Conservation (phyloP, 768 basidiomycete species). For the Hortiboletus flavorubellus region DNA sequence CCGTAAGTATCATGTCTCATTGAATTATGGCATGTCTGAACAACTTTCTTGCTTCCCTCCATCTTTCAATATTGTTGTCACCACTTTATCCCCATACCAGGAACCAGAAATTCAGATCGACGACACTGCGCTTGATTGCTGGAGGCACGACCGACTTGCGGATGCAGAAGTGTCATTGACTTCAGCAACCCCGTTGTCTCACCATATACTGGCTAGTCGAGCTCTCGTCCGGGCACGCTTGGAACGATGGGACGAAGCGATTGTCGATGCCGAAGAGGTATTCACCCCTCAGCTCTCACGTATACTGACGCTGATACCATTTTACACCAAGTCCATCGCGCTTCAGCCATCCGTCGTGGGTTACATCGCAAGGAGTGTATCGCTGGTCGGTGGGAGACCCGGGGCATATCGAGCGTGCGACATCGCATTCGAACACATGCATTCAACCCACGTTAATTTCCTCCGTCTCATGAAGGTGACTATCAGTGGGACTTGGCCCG, state of each 20-base stretch:
- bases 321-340: not conserved
- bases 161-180: too few species aligned
- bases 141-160: too few species aligned
- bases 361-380: not conserved
- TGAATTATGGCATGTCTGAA: too few species aligned
- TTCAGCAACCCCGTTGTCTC: not conserved
- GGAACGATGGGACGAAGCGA: not conserved
- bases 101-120: too few species aligned
- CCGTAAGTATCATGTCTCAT: too few species aligned
- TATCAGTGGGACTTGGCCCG: not conserved
- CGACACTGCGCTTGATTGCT: too few species aligned
- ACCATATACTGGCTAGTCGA: not conserved
- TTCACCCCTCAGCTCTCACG: not conserved
- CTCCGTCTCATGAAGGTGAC: conserved; percentile 5
- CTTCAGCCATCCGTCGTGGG: not conserved
- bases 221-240: not conserved
- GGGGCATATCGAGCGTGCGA: not conserved
- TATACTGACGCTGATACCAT: not conserved
- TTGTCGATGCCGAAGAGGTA: not conserved
- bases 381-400: not conserved
- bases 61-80: too few species aligned
- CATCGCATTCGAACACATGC: not conserved
- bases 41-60: too few species aligned
- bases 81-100: too few species aligned
- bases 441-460: not conserved